phyloP scores from a whole-genome alignment of 805 yeast genomes.

The Kregervanrija delftensis region DNA sequence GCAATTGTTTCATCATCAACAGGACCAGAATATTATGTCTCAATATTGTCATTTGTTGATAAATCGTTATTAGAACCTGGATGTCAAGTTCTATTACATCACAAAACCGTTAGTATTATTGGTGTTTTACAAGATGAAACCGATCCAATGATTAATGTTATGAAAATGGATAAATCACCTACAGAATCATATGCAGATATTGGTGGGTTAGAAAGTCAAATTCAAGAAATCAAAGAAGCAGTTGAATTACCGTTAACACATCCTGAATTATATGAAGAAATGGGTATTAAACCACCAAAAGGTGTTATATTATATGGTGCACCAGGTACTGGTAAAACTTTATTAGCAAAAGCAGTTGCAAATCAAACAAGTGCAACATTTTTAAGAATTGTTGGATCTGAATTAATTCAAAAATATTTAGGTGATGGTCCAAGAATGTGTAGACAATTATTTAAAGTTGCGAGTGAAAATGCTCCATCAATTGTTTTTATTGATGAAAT shows the following conservation, averaged over 20 bases:
- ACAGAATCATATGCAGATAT: slow-evolving; percentile 94
- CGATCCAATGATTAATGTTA: slow-evolving; percentile 95
- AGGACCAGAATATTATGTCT: slow-evolving; percentile 96
- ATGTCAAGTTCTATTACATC: slow-evolving; percentile 90
- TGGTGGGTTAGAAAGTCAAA: slow-evolving; percentile 93
- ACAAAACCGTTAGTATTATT: slow-evolving; percentile 92
- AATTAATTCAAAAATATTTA: slow-evolving; percentile 89
- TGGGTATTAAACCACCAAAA: slow-evolving; percentile 98
- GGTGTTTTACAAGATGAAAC: slow-evolving; percentile 98
- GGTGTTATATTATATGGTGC: slow-evolving; percentile 97
- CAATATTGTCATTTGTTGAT: slow-evolving; percentile 93
- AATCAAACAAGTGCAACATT: slow-evolving; percentile 96
- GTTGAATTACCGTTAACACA: slow-evolving; percentile 94
- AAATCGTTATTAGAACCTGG: slow-evolving; percentile 95
- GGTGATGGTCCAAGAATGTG: slow-evolving; percentile 97
- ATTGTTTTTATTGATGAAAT: slow-evolving; percentile 97
- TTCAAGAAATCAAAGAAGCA: slow-evolving; percentile 96
- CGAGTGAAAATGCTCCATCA: slow-evolving; percentile 96
- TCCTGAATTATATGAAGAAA: slow-evolving; percentile 94
- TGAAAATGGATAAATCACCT: slow-evolving; percentile 97
- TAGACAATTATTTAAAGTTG: slow-evolving; percentile 92
- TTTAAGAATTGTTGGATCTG: slow-evolving; percentile 93
- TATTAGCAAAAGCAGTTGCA: slow-evolving; percentile 96
- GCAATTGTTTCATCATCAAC: slow-evolving; percentile 95
- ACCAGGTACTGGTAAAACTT: slow-evolving; percentile 96